Evolutionary conservation across 352 stramenopile genomes (phyloP), one percentile per base, ranked within the genome.

Genomic region (Globisporangium okanoganense): DNA sequence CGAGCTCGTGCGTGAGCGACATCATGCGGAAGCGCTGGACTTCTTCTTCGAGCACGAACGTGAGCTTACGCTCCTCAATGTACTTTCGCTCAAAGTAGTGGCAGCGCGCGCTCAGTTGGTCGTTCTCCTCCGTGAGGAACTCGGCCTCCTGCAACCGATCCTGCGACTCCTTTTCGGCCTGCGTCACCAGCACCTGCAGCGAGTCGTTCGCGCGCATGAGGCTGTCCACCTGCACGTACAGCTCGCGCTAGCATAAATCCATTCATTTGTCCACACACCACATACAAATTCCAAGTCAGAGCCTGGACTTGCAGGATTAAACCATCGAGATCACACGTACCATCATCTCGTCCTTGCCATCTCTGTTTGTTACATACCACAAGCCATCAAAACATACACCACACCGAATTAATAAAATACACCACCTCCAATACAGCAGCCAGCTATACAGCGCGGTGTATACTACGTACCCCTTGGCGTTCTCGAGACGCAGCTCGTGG

Each of bases 101-200:
- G 49, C 70, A 89, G 7, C 78, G 81, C 44, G 82, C 77, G 10
- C 78, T 71, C n/a, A 91, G 67, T 49, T 86, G 76, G 51, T 90
- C 79, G 64, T 92, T 94, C 58, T 94, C 84, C 62, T 92, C 80
- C 38, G 75, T 85, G 33, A 94, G 66, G 44, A 70, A 89, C 41
- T 92, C 80, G 27, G 87, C 79, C 70, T 92, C 80, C 66, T 90
- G 75, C 14, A 67, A 72, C 14, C 72, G 77, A 27, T 91, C 75
- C 38, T 80, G 72, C 2, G 76, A 75, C 18, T 92, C 82, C 33
- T 81, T 72, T 52, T 94, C 82, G 5, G 82, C 67, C 40, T 85
- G 61, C 45, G 72, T 77, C 33, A 94, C 65, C 38, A 90, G 50
- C 31, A 70, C 72, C 60, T 91, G 80, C 6, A 94, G 63, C 24